These are phyloP conservation scores for Phytophthora crassamura DNA, from an alignment of 352 stramenopile species.

Conservation along the genomic window DNA sequence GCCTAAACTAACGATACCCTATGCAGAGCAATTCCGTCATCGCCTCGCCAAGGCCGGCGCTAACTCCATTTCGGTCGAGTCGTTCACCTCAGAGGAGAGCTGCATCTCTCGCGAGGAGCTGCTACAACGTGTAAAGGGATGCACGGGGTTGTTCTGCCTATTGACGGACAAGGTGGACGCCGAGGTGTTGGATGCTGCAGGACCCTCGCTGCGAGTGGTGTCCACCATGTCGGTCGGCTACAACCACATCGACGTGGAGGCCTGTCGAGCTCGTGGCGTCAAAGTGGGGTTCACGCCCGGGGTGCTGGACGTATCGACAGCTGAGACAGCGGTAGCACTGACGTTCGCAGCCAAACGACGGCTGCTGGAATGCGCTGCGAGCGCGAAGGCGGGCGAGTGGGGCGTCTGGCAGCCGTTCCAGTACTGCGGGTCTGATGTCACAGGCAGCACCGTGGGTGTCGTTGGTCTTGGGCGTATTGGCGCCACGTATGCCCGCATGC, in stretches of 20 bases:
- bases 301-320: conserved; percentile 85
- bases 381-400: conserved; percentile 77
- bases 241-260: conserved; percentile 91
- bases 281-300: conserved; percentile 85
- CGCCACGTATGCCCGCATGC: conserved; percentile 79
- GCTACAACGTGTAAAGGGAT: conserved; percentile 52
- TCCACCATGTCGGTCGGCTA: conserved; percentile 91
- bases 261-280: conserved; percentile 71
- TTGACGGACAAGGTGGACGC: conserved; percentile 76
- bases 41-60: conserved; percentile 23
- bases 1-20: neutral
- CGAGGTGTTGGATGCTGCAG: conserved; percentile 66
- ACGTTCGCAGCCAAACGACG: conserved; percentile 71
- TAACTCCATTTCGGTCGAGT: conserved; percentile 33
- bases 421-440: conserved; percentile 80
- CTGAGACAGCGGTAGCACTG: conserved; percentile 76
- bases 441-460: conserved; percentile 76
- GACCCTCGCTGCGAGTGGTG: conserved; percentile 66
- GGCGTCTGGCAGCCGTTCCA: conserved; percentile 83
- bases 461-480: conserved; percentile 91
- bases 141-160: conserved; percentile 67
- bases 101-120: conserved; percentile 58
- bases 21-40: conserved; percentile 44
- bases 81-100: conserved; percentile 36
- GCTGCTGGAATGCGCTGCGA: conserved; percentile 73